A percentile compares a stretch with the other conserved stretches of the same genome.
These are phyloP conservation scores for Spongospora subterranea DNA, from an alignment of 208 protist genomes.

Conservation along the genomic window DNA sequence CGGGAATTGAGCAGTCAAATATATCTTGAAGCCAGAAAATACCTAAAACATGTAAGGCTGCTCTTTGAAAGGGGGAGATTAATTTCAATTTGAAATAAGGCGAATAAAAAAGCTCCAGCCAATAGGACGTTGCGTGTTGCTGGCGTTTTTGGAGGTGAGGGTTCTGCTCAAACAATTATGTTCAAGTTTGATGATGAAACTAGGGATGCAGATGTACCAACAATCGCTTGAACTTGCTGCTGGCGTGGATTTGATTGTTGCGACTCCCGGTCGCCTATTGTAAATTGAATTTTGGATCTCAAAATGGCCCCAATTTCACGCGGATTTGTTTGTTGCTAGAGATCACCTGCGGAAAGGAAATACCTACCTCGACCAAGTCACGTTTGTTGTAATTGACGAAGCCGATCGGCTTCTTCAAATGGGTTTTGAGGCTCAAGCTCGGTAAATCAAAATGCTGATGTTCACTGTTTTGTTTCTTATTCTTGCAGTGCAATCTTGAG, in stretches of 20 bases:
- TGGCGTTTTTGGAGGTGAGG: slow-evolving; percentile 69
- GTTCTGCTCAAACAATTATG: neutral
- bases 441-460: neutral
- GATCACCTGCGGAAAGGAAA: slow-evolving; percentile 78
- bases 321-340: slow-evolving; percentile 96
- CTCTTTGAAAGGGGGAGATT: neutral
- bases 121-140: slow-evolving; percentile 75
- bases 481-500: slow-evolving; percentile 64
- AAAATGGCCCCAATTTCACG: neutral
- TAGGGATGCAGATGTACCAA: slow-evolving; percentile 67
- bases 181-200: neutral
- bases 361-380: slow-evolving; percentile 73
- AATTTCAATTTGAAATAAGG: neutral
- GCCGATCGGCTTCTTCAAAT: slow-evolving; percentile 97
- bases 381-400: slow-evolving; percentile 95
- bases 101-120: slow-evolving; percentile 84
- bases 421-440: slow-evolving; percentile 93
- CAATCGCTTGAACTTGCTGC: slow-evolving; percentile 65
- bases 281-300: too few relatives aligned
- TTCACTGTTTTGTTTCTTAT: neutral
- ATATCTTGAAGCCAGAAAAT: slow-evolving; percentile 61
- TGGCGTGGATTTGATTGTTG: slow-evolving; percentile 67
- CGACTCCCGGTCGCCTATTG: slow-evolving; percentile 74
- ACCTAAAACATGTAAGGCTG: neutral
- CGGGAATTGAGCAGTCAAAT: slow-evolving; percentile 83